Evolutionary conservation across 140 eudicot species (phyloP), one percentile per base, ranked within the genome.

Genomic region (Oenanthe javanica): DNA sequence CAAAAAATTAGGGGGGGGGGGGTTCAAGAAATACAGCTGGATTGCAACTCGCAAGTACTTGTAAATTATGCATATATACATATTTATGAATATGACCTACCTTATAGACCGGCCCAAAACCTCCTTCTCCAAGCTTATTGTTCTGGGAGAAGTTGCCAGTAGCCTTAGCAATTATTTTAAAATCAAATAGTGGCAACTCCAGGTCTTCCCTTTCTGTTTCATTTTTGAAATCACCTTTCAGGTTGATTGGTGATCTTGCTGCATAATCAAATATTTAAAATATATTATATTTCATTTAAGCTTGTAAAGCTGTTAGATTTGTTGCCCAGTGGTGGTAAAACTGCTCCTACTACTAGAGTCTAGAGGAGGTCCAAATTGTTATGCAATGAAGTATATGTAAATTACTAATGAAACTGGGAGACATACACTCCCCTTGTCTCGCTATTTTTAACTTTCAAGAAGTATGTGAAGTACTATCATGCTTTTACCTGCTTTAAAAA

Each of bases 151-250:
- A 69, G 23, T 69, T 69, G 16, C 18, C 40, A 23, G 74, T 69
- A 42, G 74, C 43, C 31, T 69, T 69, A 13, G 74, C n/a, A 69
- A 69, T 69, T 5, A 27, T 9, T 69, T 69, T 25, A 40, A 69
- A 69, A 31, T 69, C 74, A 69, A 69, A 69, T 69, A 69, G 42
- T 38, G 74, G 74, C 16, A 69, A 13, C 47, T 69, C 74, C 74
- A 69, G 18, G 42, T 69, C 74, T 69, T 69, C n/a, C 74, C 74
- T 31, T 42, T 69, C 47, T 4, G 38, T 25, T 67, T 67, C 74
- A 31, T 31, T 31, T 67, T 16, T 25, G 40, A 6, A 36, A 67
- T 67, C 46, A 27, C 40, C 40, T 67, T 67, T n/a, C 36, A 36
- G 72, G 31, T 9, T 31, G 18, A 67, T 9, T 0, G 6, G 10